Evolutionary conservation across 2,329 filamentous ascomycete genomes (phyloP).

Genomic region (Ceratocystis cacaofunesta): DNA sequence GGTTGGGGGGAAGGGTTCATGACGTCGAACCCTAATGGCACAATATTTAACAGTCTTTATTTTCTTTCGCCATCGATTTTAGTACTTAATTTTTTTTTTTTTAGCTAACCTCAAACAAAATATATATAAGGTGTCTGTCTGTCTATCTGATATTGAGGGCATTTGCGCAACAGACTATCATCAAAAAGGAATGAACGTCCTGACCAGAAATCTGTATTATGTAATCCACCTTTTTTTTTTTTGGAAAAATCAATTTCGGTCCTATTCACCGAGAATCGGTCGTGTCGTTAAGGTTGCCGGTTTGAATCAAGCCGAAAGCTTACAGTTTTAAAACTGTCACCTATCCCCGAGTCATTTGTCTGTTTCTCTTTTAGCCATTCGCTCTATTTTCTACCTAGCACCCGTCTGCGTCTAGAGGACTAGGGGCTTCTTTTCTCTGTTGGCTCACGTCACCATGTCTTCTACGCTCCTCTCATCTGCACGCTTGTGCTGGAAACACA

Average conservation of each 20-base stretch:
- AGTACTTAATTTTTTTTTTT: no score
- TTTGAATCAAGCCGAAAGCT: no score
- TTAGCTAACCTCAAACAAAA: no score
- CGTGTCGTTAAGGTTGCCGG: no score
- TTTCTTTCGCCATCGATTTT: no score
- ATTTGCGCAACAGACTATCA: no score
- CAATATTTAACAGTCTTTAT: not conserved
- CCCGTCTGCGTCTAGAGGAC: not conserved
- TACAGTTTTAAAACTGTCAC: not conserved
- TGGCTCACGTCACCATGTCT: not conserved
- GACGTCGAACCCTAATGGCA: not conserved
- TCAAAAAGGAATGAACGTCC: no score
- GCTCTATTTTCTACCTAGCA: not conserved
- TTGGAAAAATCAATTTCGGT: not conserved
- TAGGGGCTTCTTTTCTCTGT: not conserved
- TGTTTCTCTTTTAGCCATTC: not conserved
- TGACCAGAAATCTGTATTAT: not conserved
- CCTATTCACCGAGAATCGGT: not conserved
- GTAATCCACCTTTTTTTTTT: not conserved
- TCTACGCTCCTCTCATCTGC: conserved; percentile 3
- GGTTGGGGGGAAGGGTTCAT: not conserved
- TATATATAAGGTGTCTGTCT: no score
- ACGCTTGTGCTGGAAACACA: not conserved
- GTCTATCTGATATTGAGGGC: no score
- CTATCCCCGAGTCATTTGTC: not conserved